phyloP scores from a whole-genome alignment of 2,329 filamentous ascomycete genomes.

The Pseudogymnoascus verrucosus region DNA sequence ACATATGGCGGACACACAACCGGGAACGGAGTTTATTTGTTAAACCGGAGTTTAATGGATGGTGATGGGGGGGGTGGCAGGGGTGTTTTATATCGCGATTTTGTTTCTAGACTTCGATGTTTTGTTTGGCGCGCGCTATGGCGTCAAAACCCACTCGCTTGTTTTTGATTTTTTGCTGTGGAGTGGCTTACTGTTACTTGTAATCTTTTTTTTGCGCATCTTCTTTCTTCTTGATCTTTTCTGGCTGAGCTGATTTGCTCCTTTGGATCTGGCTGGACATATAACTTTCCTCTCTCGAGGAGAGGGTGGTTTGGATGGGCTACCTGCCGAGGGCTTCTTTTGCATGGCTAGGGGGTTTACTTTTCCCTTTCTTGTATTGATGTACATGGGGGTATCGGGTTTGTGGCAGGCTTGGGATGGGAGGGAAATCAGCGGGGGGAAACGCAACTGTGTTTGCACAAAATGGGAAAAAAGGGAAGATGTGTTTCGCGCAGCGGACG shows the following conservation, averaged over 20 bases:
- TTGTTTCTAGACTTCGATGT: background rate
- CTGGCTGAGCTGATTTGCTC: background rate
- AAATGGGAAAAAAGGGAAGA: background rate
- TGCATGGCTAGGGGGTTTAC: background rate
- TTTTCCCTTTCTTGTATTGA: slow-evolving; percentile 6
- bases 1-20: background rate
- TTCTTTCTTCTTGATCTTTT: too few relatives aligned
- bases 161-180: background rate
- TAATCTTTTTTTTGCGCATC: background rate
- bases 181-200: slow-evolving; percentile 5
- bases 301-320: background rate
- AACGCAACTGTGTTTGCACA: background rate
- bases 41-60: slow-evolving; percentile 6
- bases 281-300: background rate
- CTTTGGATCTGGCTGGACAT: background rate
- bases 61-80: background rate
- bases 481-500: background rate
- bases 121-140: background rate
- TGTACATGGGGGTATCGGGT: slow-evolving; percentile 1
- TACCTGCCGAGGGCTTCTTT: background rate
- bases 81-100: slow-evolving; percentile 3
- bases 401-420: background rate
- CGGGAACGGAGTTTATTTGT: background rate
- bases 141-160: background rate
- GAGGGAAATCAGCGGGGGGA: background rate